phyloP scores from a whole-genome alignment of 2,329 filamentous ascomycete species.

The Passalora sequoiae region DNA sequence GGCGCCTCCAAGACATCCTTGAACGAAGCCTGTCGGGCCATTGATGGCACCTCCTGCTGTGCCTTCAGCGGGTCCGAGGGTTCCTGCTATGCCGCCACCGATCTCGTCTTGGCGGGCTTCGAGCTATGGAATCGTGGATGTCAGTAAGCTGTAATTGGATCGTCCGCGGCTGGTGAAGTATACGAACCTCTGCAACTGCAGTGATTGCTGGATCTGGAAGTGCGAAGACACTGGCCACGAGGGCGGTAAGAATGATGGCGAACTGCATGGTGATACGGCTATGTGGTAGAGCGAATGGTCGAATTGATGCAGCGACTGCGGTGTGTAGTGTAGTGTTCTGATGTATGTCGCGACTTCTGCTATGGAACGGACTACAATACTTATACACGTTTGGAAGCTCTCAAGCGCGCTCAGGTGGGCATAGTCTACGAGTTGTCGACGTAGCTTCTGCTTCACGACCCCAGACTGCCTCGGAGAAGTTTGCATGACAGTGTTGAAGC shows the following conservation, averaged over 20 bases:
- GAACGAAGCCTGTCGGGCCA: slow-evolving; percentile 14
- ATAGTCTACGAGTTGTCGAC: no score
- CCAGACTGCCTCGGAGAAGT: neutral
- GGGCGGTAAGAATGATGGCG: neutral
- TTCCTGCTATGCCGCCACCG: slow-evolving; percentile 13
- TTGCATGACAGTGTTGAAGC: neutral
- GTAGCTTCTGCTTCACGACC: neutral
- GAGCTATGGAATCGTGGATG: no score
- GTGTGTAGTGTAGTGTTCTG: neutral
- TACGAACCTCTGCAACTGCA: neutral
- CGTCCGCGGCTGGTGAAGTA: neutral
- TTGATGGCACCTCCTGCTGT: slow-evolving; percentile 17
- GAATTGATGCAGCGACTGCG: neutral
- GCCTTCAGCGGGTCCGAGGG: slow-evolving; percentile 7
- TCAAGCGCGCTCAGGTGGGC: no score
- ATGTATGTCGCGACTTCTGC: no score
- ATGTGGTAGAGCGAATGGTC: slow-evolving; percentile 4
- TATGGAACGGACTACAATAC: no score
- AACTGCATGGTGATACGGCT: neutral
- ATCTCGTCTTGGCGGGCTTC: slow-evolving; percentile 9
- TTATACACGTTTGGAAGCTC: neutral
- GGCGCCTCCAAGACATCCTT: slow-evolving; percentile 16
- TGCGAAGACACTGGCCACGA: neutral
- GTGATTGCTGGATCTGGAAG: slow-evolving; percentile 1
- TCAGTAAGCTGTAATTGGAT: neutral